A percentile compares a stretch with the other conserved stretches of the same genome.
Conservation (phyloP, 352 stramenopile genomes). For the Phytophthora vignae region DNA sequence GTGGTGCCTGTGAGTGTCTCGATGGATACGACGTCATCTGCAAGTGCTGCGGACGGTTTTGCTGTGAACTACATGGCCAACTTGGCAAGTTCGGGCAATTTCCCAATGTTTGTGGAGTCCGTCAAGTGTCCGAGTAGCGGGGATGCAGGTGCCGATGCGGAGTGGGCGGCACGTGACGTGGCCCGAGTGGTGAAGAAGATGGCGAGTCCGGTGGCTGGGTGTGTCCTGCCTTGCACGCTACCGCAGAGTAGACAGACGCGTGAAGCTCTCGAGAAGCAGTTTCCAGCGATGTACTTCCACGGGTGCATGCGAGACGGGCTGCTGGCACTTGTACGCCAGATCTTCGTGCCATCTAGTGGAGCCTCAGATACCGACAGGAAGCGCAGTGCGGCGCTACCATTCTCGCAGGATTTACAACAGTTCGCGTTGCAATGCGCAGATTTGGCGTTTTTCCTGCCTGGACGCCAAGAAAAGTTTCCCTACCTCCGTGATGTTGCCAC, state of each 20-base stretch:
- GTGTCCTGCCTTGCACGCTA: conserved; percentile 35
- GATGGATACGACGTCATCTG: conserved; percentile 8
- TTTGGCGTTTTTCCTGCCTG: conserved; percentile 35
- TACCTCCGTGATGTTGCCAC: background rate
- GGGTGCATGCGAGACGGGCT: conserved; percentile 46
- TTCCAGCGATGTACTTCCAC: conserved; percentile 50
- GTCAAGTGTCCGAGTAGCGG: conserved; percentile 20
- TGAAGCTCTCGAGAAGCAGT: conserved; percentile 36
- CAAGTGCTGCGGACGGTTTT: background rate
- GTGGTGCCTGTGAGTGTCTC: conserved; percentile 38
- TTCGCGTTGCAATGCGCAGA: conserved; percentile 50
- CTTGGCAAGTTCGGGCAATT: conserved; percentile 29
- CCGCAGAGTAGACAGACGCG: conserved; percentile 25
- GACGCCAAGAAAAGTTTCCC: background rate
- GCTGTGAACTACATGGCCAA: conserved; percentile 36
- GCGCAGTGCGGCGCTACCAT: conserved; percentile 6
- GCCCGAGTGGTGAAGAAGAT: conserved; percentile 26
- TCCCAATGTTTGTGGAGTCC: conserved; percentile 41
- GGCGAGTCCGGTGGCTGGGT: conserved; percentile 36
- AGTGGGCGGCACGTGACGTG: conserved; percentile 35
- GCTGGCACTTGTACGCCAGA: conserved; percentile 25
- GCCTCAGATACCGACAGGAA: conserved; percentile 8
- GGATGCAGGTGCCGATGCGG: conserved; percentile 14
- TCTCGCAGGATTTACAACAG: conserved; percentile 42
- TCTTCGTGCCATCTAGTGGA: conserved; percentile 27